A percentile compares a stretch with the other conserved stretches of the same genome.
Evolutionary conservation across 2,329 filamentous ascomycete species (phyloP).

Genomic region (Penicillium hesseltinei): DNA sequence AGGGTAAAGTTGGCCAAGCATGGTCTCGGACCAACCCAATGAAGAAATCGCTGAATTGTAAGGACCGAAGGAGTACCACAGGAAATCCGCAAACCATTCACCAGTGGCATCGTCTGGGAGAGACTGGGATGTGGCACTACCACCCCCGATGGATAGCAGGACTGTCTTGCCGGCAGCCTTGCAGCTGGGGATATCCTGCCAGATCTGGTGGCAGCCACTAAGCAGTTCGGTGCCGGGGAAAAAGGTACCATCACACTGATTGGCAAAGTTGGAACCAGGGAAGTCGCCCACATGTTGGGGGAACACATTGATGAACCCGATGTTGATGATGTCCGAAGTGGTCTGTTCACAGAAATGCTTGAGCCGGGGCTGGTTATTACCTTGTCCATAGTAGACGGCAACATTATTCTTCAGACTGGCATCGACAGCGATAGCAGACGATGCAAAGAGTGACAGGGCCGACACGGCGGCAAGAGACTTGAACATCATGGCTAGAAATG

Average conservation of each 20-base stretch:
- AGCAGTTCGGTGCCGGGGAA: slow-evolving; percentile 46
- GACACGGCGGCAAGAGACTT: slow-evolving; percentile 36
- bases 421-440: slow-evolving; percentile 43
- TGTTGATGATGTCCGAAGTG: slow-evolving; percentile 55
- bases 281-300: slow-evolving; percentile 48
- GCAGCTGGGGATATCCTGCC: slow-evolving; percentile 42
- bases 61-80: slow-evolving; percentile 53
- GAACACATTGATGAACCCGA: slow-evolving; percentile 57
- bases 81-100: slow-evolving; percentile 49
- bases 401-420: slow-evolving; percentile 47
- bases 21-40: slow-evolving; percentile 14
- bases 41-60: slow-evolving; percentile 28
- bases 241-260: slow-evolving; percentile 48
- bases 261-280: slow-evolving; percentile 57
- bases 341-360: slow-evolving; percentile 52
- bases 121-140: slow-evolving; percentile 40
- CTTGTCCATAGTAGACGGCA: slow-evolving; percentile 58
- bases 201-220: slow-evolving; percentile 45
- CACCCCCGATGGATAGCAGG: slow-evolving; percentile 51
- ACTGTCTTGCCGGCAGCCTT: slow-evolving; percentile 45
- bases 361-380: slow-evolving; percentile 48
- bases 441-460: slow-evolving; percentile 32
- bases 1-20: slow-evolving; percentile 21
- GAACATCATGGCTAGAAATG: slow-evolving; percentile 39
- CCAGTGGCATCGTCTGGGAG: slow-evolving; percentile 41